Conservation (phyloP, 768 basidiomycete genomes). For the Phylloporus sp. region DNA sequence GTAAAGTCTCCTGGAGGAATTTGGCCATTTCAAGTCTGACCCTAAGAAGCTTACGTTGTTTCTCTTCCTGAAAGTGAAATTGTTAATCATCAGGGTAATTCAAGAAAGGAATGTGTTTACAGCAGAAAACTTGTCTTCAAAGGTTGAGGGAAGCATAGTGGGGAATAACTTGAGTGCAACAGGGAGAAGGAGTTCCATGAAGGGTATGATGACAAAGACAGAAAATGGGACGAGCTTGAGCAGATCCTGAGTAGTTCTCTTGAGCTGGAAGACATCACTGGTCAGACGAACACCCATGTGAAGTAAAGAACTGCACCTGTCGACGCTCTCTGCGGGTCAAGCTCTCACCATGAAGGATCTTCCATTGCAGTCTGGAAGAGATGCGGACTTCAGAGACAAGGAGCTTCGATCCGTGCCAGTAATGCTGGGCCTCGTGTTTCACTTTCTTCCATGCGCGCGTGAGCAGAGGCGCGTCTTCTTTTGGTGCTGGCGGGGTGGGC, state of each 20-base stretch:
- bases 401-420: conserved; percentile 95
- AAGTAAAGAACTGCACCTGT: conserved; percentile 53
- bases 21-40: conserved; percentile 98
- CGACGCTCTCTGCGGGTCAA: conserved; percentile 91
- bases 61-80: conserved; percentile 69
- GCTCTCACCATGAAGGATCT: conserved; percentile 86
- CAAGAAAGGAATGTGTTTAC: conserved; percentile 39
- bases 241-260: conserved; percentile 89
- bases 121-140: conserved; percentile 95
- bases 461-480: conserved; percentile 44
- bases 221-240: conserved; percentile 92
- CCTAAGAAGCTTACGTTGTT: conserved; percentile 90
- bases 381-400: conserved; percentile 93
- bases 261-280: conserved; percentile 50
- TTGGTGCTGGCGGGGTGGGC: conserved; percentile 45
- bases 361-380: conserved; percentile 81
- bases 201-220: conserved; percentile 92
- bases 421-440: conserved; percentile 94
- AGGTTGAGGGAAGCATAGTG: conserved; percentile 97
- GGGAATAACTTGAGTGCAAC: conserved; percentile 97
- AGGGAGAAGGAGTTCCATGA: conserved; percentile 96
- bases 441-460: conserved; percentile 85
- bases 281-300: conserved; percentile 1
- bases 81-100: neutral
- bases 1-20: conserved; percentile 95